Evolutionary conservation across 2,329 filamentous ascomycete species (phyloP).

Genomic region (Alternaria tenuissima): DNA sequence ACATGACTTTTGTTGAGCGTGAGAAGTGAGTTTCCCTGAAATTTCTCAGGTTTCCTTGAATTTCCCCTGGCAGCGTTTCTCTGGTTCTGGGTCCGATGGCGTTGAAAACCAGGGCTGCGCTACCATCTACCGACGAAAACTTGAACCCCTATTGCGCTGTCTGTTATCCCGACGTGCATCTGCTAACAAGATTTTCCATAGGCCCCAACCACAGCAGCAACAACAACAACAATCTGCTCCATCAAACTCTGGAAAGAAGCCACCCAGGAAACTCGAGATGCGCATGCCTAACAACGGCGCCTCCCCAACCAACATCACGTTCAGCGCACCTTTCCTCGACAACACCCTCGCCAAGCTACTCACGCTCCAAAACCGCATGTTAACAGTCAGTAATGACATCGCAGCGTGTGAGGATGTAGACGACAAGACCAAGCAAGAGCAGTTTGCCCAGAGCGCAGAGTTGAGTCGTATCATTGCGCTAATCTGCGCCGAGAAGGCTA

Average conservation of each 20-base stretch:
- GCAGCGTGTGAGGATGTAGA: constrained; percentile 55
- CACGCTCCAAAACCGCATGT: constrained; percentile 59
- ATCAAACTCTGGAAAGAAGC: constrained; percentile 47
- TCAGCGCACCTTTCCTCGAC: constrained; percentile 63
- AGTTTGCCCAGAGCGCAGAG: constrained; percentile 60
- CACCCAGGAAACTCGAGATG: constrained; percentile 61
- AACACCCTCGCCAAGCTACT: constrained; percentile 62
- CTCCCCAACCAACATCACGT: constrained; percentile 54
- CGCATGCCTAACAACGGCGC: constrained; percentile 50
- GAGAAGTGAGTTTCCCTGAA: constrained; percentile 39
- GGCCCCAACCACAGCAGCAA: constrained; percentile 35
- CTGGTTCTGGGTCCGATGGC: constrained; percentile 20
- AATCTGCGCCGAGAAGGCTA: constrained; percentile 62
- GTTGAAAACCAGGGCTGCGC: constrained; percentile 9
- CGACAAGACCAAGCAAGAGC: constrained; percentile 59
- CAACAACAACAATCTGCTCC: constrained; percentile 23
- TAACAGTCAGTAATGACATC: constrained; percentile 58
- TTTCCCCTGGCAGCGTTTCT: background rate
- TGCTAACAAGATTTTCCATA: constrained; percentile 23
- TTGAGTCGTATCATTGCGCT: constrained; percentile 59
- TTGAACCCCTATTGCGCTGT: background rate
- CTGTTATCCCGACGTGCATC: background rate
- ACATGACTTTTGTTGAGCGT: constrained; percentile 61
- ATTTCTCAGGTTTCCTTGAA: background rate
- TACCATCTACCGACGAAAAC: background rate